These are phyloP conservation scores for Naganishia friedmannii DNA, from an alignment of 768 basidiomycete species.

Conservation along the genomic window DNA sequence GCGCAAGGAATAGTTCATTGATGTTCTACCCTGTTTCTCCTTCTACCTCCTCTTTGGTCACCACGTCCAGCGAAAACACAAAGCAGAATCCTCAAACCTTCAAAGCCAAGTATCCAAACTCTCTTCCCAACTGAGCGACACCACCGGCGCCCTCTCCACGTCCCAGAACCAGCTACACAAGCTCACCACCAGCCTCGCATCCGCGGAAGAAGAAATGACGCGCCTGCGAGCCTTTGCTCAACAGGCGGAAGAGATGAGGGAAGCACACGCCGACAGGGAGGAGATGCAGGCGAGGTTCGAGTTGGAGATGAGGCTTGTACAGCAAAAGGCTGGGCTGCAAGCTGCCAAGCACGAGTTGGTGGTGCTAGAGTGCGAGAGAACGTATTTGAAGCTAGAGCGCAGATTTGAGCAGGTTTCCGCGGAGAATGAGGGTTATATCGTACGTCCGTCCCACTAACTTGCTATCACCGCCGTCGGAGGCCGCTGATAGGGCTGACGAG, in stretches of 20 bases:
- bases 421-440: neutral
- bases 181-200: neutral
- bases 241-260: neutral
- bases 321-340: constrained; percentile 17
- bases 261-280: neutral
- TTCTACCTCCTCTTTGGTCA: neutral
- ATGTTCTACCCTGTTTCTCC: neutral
- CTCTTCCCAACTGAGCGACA: constrained; percentile 4
- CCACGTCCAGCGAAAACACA: constrained; percentile 7
- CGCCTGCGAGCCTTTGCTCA: neutral
- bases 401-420: neutral
- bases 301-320: constrained; percentile 14
- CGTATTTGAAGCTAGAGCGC: neutral
- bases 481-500: neutral
- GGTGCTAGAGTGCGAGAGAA: constrained; percentile 8
- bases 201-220: constrained; percentile 2
- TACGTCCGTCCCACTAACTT: neutral
- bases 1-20: constrained; percentile 7
- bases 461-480: neutral
- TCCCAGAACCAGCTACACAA: constrained; percentile 21
- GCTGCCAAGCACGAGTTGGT: constrained; percentile 5
- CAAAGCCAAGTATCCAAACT: constrained; percentile 13
- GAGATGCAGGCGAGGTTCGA: constrained; percentile 14
- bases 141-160: constrained; percentile 17
- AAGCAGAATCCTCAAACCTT: constrained; percentile 15